Base-by-base conservation (phyloP, 73 alveolate genomes). In the Paramecium bursaria region DNA sequence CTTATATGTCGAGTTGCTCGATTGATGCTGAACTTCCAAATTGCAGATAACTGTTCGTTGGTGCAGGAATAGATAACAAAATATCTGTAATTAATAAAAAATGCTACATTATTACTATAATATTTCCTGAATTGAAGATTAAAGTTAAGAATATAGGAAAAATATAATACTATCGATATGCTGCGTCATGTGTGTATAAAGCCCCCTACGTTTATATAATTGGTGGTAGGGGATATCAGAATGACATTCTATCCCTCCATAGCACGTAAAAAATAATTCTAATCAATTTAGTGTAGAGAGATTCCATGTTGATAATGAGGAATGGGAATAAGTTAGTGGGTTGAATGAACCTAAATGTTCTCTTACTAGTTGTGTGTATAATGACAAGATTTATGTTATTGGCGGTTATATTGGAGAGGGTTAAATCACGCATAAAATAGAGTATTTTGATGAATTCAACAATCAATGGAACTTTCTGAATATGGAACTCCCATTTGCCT, bases 401-500 rank as follows among this genome's bases (percentile, higher is more conserved):
- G 82, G 82, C 33, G 82, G 82, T 7, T 67, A 67, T 42, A 6
- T 67, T 15, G 82, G 82, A 15, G 82, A 67, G 44, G 82, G 82
- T 13, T 30, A 67, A 42, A 67, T 67, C 22, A 39, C 82, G 2
- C 82, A 67, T 67, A 67, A 67, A 25, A 67, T 67, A 5, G 82
- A 67, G 21, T 67, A 57, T 14, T 67, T 25, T 15, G 44, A 67
- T 67, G 82, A 67, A 42, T n/a, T 17, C 14, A 31, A 42, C 0
- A 39, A 39, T 21, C 60, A 33, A 15, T 67, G 82, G 82, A 57
- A 67, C 44, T 26, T 67, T 14, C 44, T 67, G 23, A 67, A 67
- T 42, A 42, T 67, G 15, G 82, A 67, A 7, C 44, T 67, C 15
- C 82, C 82, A 33, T 67, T 67, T 57, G 33, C 82, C 2, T 67